Evolutionary conservation across 1,139 yeast genomes (phyloP).

Genomic region (Scheffersomyces lignicola): DNA sequence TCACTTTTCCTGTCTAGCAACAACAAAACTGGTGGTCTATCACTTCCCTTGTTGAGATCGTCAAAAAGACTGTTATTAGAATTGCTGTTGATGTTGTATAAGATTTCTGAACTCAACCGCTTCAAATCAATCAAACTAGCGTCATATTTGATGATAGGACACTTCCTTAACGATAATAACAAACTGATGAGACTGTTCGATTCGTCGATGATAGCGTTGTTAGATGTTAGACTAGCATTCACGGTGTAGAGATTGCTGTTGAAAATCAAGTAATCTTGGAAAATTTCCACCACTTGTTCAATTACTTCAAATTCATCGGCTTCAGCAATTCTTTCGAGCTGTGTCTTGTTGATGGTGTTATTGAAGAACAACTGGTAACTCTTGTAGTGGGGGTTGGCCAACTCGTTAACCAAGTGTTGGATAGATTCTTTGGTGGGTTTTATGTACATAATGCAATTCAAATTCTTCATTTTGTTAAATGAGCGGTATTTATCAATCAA

Average conservation of each 20-base stretch:
- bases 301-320: conserved; percentile 86
- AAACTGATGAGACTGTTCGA: conserved; percentile 61
- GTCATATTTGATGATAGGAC: conserved; percentile 80
- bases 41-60: conserved; percentile 52
- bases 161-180: conserved; percentile 68
- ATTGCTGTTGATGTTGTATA: conserved; percentile 57
- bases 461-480: conserved; percentile 73
- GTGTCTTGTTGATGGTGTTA: conserved; percentile 70
- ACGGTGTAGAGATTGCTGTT: conserved; percentile 63
- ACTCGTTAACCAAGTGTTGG: conserved; percentile 59
- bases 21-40: conserved; percentile 73
- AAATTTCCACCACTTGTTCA: conserved; percentile 72
- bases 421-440: conserved; percentile 73
- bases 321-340: conserved; percentile 84
- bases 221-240: not conserved
- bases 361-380: conserved; percentile 75
- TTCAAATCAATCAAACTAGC: conserved; percentile 60
- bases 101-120: conserved; percentile 70
- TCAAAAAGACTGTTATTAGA: conserved; percentile 67
- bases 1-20: conserved; percentile 83
- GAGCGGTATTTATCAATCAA: conserved; percentile 60
- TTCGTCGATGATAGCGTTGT: conserved; percentile 38
- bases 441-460: conserved; percentile 78
- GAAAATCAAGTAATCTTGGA: conserved; percentile 77
- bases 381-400: conserved; percentile 75